phyloP scores from a whole-genome alignment of 768 basidiomycete species.

The Termitomyces sp. region DNA sequence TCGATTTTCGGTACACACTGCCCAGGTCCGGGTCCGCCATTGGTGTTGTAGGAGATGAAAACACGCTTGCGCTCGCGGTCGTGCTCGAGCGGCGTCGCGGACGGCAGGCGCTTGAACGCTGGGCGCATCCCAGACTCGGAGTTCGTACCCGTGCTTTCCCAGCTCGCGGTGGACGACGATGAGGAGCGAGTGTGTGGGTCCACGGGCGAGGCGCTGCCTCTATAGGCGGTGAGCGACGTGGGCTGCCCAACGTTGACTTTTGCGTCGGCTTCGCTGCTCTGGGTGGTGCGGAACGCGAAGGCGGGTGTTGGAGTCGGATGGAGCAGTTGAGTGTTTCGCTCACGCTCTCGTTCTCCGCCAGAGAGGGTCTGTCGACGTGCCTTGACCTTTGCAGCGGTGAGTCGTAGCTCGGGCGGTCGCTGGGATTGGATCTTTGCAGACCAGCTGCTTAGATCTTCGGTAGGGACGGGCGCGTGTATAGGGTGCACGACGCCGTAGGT shows the following conservation, averaged over 20 bases:
- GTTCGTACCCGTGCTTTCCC: neutral
- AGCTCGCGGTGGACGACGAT: neutral
- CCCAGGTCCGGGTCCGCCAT: neutral
- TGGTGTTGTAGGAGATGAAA: neutral
- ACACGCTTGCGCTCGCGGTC: neutral
- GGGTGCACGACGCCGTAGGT: neutral
- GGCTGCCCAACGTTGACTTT: neutral
- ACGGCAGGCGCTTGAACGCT: constrained; percentile 5
- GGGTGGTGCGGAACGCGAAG: neutral
- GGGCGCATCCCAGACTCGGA: neutral
- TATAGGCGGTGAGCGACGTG: neutral
- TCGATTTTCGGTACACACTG: neutral
- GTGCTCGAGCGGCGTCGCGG: constrained; percentile 4
- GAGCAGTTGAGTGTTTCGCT: neutral
- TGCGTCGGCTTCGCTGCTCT: neutral
- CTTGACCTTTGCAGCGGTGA: neutral
- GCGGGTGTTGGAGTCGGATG: neutral
- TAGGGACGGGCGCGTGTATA: neutral
- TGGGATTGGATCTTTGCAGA: constrained; percentile 2
- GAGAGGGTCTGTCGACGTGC: neutral
- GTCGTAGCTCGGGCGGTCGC: neutral
- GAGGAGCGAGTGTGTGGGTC: constrained; percentile 3
- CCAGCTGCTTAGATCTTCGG: constrained; percentile 3
- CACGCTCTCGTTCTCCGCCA: neutral
- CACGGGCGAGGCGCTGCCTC: neutral